These are phyloP conservation scores for Astrothelium subdiscretum DNA, from an alignment of 495 filamentous ascomycete species.

Conservation along the genomic window DNA sequence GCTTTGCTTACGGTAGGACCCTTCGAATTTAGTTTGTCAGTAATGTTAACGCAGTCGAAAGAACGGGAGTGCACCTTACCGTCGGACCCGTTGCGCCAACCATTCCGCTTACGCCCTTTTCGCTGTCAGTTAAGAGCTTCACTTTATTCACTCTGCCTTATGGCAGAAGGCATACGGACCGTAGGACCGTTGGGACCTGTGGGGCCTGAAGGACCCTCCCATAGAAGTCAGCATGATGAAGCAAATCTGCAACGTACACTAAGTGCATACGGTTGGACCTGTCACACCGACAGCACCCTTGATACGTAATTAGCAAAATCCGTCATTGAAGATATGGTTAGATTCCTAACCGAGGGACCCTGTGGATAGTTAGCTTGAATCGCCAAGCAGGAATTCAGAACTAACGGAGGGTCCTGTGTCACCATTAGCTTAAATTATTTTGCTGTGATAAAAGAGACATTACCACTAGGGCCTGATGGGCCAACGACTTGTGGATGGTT, in stretches of 20 bases:
- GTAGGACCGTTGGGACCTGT: background rate
- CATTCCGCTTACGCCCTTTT: too few species aligned
- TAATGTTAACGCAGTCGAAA: too few species aligned
- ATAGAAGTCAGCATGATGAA: background rate
- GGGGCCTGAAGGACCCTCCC: too few species aligned
- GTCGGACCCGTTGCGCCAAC: too few species aligned
- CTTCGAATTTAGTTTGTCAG: background rate
- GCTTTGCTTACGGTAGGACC: background rate
- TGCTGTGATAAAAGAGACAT: background rate
- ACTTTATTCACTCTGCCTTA: background rate
- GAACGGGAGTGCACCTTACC: too few species aligned
- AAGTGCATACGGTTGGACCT: background rate
- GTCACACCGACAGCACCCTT: background rate
- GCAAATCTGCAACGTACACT: background rate
- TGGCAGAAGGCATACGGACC: background rate
- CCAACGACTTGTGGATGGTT: background rate
- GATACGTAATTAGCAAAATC: background rate
- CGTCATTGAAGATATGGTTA: background rate
- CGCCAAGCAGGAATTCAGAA: background rate
- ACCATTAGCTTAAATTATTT: background rate
- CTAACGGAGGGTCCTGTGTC: background rate
- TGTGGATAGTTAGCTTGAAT: background rate
- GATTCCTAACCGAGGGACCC: background rate
- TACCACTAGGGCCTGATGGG: background rate
- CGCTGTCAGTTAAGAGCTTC: too few species aligned